These are phyloP conservation scores for Geranium rotundifolium DNA, from an alignment of 345 rosid genomes.

Conservation along the genomic window DNA sequence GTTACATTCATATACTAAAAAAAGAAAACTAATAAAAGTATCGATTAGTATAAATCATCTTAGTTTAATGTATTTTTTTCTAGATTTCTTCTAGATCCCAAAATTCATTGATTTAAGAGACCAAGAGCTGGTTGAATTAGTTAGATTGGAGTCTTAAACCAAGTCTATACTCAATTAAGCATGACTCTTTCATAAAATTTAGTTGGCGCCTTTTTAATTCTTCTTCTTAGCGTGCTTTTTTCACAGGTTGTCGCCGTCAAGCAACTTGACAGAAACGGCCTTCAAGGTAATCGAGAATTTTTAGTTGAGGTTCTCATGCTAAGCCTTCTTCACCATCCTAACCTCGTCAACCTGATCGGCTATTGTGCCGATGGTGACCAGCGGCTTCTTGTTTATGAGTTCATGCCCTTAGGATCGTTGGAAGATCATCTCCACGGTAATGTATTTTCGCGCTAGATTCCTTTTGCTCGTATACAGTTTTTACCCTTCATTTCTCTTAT, in stretches of 20 bases:
- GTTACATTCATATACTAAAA: no score
- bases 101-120: no score
- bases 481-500: neutral
- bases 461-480: neutral
- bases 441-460: conserved; percentile 1
- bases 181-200: no score
- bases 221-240: neutral
- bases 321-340: conserved; percentile 93
- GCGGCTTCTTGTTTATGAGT: conserved; percentile 94
- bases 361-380: conserved; percentile 99
- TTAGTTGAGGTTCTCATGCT: conserved; percentile 99
- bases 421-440: conserved; percentile 99
- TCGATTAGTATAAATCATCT: no score
- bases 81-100: no score
- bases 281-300: conserved; percentile 97
- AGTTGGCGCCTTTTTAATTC: no score
- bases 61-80: no score
- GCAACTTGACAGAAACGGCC: conserved; percentile 89
- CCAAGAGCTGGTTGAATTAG: no score
- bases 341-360: conserved; percentile 91
- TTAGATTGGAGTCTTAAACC: no score
- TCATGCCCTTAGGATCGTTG: conserved; percentile 90
- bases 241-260: conserved; percentile 90
- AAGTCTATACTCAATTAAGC: no score
- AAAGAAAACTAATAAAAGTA: no score